Evolutionary conservation across 1,284 basidiomycete species (phyloP).

Genomic region (Melampsora americana): DNA sequence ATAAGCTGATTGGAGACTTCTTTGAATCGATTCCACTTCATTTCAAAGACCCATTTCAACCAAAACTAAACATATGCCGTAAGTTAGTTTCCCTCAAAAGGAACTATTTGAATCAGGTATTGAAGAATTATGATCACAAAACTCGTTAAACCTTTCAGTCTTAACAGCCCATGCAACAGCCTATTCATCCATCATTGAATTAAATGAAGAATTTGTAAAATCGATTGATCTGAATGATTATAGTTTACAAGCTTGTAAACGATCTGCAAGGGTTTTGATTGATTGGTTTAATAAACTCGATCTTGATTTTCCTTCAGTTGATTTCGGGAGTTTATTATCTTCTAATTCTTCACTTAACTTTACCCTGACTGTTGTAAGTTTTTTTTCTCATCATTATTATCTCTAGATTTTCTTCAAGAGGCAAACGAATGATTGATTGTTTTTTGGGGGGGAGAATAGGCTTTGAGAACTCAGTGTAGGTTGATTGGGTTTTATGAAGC

Average conservation of each 20-base stretch:
- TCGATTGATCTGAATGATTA: conserved; percentile 2
- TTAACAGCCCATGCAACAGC: conserved; percentile 34
- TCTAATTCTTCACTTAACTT: conserved; percentile 34
- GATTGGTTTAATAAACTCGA: conserved; percentile 28
- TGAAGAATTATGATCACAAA: too few relatives aligned
- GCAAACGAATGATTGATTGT: not conserved
- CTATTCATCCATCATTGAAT: conserved; percentile 32
- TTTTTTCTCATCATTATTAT: not conserved
- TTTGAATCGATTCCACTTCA: conserved; percentile 26
- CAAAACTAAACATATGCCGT: conserved; percentile 32
- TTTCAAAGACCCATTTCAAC: conserved; percentile 22
- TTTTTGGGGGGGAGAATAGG: not conserved
- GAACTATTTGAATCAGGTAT: not conserved
- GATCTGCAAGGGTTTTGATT: conserved; percentile 19
- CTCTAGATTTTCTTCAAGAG: not conserved
- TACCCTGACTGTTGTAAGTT: conserved; percentile 33
- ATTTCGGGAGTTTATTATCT: conserved; percentile 26
- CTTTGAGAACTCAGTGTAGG: conserved; percentile 39
- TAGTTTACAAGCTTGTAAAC: conserved; percentile 14
- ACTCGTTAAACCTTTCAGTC: not conserved
- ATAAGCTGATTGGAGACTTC: conserved; percentile 13
- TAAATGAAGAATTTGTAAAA: conserved; percentile 36
- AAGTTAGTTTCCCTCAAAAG: conserved; percentile 7
- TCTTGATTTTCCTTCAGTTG: conserved; percentile 11
- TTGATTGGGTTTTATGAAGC: conserved; percentile 27